A percentile compares a stretch with the other conserved stretches of the same genome.
These are phyloP conservation scores for Euphorbia peplus DNA, from an alignment of 345 rosid species.

Conservation along the genomic window DNA sequence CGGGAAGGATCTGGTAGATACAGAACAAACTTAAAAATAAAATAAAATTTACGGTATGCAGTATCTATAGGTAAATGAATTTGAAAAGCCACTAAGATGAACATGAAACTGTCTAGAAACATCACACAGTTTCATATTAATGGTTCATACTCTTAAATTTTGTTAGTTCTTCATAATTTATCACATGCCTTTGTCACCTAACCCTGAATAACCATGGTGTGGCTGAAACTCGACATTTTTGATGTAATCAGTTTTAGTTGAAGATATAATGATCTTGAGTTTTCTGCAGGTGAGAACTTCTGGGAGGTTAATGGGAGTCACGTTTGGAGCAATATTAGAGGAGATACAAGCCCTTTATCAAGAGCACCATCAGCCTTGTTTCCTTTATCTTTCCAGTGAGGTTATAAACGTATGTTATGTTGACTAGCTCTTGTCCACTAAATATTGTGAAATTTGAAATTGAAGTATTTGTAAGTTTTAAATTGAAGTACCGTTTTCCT, in stretches of 20 bases:
- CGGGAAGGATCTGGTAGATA: not conserved
- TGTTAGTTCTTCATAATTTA: not conserved
- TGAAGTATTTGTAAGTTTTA: not conserved
- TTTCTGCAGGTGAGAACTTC: constrained; percentile 84
- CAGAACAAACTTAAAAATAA: not conserved
- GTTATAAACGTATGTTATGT: constrained; percentile 74
- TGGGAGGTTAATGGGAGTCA: constrained; percentile 85
- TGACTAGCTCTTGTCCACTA: not conserved
- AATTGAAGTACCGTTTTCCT: constrained; percentile 17
- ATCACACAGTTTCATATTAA: not conserved
- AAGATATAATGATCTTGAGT: constrained; percentile 10
- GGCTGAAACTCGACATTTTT: constrained; percentile 1
- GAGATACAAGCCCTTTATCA: constrained; percentile 88
- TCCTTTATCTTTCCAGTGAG: constrained; percentile 98
- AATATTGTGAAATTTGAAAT: too few species aligned
- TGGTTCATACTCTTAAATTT: not conserved
- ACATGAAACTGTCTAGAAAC: not conserved
- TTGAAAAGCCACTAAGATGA: not conserved
- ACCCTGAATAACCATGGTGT: not conserved
- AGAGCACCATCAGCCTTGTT: constrained; percentile 95
- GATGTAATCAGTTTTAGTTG: constrained; percentile 6
- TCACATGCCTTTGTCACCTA: not conserved
- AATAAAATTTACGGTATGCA: not conserved
- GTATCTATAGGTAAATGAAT: not conserved
- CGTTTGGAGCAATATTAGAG: constrained; percentile 91